Evolutionary conservation across 495 filamentous ascomycete species (phyloP).

Genomic region (Aspergillus ostianus): DNA sequence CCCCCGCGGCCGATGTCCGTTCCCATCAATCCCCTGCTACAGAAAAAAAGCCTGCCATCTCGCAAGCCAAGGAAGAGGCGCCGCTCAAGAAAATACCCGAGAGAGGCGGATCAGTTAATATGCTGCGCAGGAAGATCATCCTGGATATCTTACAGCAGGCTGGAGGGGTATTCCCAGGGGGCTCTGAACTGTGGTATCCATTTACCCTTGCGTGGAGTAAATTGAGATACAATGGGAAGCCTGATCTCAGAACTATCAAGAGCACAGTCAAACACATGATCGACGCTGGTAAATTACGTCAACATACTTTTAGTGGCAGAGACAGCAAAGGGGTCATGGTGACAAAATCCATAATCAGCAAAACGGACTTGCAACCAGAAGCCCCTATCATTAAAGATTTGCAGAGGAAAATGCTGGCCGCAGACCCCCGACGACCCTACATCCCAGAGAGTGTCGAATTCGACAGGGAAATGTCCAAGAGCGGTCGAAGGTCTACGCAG

Average conservation of each 20-base stretch:
- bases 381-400: constrained; percentile 51
- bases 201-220: constrained; percentile 62
- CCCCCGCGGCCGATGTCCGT: neutral
- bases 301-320: constrained; percentile 62
- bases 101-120: constrained; percentile 44
- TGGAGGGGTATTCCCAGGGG: constrained; percentile 70
- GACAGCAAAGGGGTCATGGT: constrained; percentile 50
- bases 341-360: constrained; percentile 55
- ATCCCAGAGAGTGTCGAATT: constrained; percentile 37
- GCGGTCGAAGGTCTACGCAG: constrained; percentile 9
- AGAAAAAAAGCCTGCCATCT: neutral
- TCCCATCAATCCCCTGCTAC: neutral
- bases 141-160: constrained; percentile 67
- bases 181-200: constrained; percentile 71
- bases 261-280: constrained; percentile 61
- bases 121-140: constrained; percentile 61
- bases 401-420: constrained; percentile 51
- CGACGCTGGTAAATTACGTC: constrained; percentile 55
- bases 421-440: constrained; percentile 22
- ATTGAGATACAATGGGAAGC: constrained; percentile 39
- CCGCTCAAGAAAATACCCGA: constrained; percentile 6
- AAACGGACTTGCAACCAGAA: constrained; percentile 45
- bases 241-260: constrained; percentile 52
- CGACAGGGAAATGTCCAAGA: constrained; percentile 28
- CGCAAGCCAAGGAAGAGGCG: constrained; percentile 4